A percentile compares a stretch with the other conserved stretches of the same genome.
phyloP scores from a whole-genome alignment of 257 asterid species.

The Anisodus tanguticus region DNA sequence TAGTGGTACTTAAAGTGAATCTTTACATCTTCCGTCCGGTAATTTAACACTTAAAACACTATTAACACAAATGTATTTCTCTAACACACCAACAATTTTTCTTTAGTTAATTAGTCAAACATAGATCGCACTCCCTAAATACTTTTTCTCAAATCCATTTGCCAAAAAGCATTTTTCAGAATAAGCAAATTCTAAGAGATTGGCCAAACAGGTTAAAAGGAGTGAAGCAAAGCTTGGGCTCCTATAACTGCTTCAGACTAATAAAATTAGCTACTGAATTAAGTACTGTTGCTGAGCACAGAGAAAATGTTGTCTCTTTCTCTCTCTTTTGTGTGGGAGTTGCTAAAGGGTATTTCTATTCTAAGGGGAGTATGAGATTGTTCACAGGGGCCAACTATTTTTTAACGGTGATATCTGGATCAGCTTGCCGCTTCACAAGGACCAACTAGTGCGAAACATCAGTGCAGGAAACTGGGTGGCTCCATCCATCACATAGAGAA shows the following conservation, averaged over 20 bases:
- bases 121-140: background rate
- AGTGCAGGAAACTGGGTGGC: conserved; percentile 65
- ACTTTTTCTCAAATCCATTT: background rate
- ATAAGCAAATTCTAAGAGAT: background rate
- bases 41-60: no score
- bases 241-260: background rate
- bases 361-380: background rate
- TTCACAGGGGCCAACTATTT: background rate
- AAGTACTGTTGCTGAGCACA: background rate
- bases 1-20: no score
- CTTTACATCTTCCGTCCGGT: background rate
- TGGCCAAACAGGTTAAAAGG: background rate
- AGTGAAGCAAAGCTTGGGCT: background rate
- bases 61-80: no score
- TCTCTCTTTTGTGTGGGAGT: background rate
- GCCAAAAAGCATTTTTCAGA: background rate
- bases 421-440: background rate
- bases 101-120: background rate
- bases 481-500: conserved; percentile 63
- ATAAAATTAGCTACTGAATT: background rate
- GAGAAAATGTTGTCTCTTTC: background rate
- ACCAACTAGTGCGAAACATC: conserved; percentile 61
- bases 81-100: no score
- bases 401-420: no score
- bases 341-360: background rate